phyloP scores from a whole-genome alignment of 345 rosid genomes.

The Geranium brycei region DNA sequence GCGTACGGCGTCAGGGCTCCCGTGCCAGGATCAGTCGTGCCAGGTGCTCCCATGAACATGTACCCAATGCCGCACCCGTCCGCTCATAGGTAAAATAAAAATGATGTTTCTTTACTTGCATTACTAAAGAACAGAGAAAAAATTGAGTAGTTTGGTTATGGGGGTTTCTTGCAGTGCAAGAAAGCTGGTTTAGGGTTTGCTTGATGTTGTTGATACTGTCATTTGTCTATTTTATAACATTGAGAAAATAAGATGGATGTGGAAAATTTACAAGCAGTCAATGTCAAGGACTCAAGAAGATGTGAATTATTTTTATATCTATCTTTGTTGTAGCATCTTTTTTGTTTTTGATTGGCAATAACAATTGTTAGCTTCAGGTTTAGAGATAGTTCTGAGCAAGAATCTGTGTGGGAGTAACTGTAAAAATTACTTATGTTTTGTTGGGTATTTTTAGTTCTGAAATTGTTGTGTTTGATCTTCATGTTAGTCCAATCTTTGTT shows the following conservation, averaged over 20 bases:
- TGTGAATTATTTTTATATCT: background rate
- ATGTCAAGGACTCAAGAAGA: background rate
- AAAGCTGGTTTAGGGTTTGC: too few species aligned
- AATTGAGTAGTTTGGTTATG: background rate
- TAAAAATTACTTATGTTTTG: too few species aligned
- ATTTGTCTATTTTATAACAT: too few species aligned
- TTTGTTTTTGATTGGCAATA: background rate
- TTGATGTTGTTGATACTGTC: too few species aligned
- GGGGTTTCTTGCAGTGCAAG: too few species aligned
- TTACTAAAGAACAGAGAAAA: slow-evolving; percentile 32
- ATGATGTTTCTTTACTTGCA: slow-evolving; percentile 13
- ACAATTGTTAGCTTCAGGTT: background rate
- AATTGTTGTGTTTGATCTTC: too few species aligned
- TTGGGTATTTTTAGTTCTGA: too few species aligned
- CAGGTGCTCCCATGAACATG: slow-evolving; percentile 68
- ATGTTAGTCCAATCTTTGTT: too few species aligned
- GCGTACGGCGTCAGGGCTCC: slow-evolving; percentile 66
- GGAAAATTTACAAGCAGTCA: background rate
- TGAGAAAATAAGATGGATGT: background rate
- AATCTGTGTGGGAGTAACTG: background rate
- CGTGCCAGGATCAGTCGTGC: slow-evolving; percentile 50
- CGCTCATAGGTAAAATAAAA: slow-evolving; percentile 47
- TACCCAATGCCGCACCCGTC: slow-evolving; percentile 65
- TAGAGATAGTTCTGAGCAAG: background rate
- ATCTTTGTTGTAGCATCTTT: background rate